A percentile compares a stretch with the other conserved stretches of the same genome.
Conservation (phyloP, 176 grass and related monocot genomes). For the Echinochloa phyllopogon region DNA sequence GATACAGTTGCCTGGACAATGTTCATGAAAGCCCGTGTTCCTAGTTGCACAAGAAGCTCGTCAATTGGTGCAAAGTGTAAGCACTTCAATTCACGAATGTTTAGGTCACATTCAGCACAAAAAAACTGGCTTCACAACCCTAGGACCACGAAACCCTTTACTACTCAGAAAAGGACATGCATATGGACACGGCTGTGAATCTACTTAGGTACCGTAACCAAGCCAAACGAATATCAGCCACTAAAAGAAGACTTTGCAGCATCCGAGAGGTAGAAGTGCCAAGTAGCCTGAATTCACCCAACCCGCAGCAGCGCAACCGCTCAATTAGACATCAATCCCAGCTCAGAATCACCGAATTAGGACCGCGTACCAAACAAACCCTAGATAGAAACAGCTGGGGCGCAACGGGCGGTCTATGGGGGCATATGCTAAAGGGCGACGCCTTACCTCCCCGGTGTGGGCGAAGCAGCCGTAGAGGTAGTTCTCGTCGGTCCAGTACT, state of each 20-base stretch:
- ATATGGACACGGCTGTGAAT: background rate
- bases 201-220: background rate
- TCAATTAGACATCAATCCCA: background rate
- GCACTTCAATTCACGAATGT: background rate
- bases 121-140: slow-evolving; percentile 20
- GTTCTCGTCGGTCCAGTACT: slow-evolving; percentile 99
- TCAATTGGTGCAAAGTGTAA: background rate
- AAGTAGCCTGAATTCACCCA: background rate
- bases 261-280: background rate
- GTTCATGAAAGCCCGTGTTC: background rate
- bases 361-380: background rate
- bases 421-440: background rate
- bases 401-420: background rate
- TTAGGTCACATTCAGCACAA: background rate
- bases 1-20: background rate
- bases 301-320: slow-evolving; percentile 1
- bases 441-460: slow-evolving; percentile 83
- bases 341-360: background rate
- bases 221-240: background rate
- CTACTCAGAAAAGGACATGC: background rate
- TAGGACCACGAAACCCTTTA: slow-evolving; percentile 11
- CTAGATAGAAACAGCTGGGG: background rate
- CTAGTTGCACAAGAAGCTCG: background rate
- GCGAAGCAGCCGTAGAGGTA: slow-evolving; percentile 95
- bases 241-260: background rate